phyloP scores from a whole-genome alignment of 2,329 filamentous ascomycete species.

The Pseudocercospora ulei region DNA sequence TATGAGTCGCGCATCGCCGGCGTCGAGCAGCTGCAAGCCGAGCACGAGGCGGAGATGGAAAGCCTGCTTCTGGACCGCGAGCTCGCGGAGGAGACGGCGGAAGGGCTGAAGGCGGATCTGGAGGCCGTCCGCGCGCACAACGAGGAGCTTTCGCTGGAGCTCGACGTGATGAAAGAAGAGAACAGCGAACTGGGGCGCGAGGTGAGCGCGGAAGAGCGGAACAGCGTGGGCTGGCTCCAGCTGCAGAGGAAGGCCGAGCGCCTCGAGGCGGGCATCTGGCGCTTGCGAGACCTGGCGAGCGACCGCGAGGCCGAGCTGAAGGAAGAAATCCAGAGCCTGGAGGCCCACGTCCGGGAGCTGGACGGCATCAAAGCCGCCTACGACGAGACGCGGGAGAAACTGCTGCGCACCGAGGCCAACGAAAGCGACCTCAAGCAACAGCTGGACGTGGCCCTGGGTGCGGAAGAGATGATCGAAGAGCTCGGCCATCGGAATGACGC shows the following conservation, averaged over 20 bases:
- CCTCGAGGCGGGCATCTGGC: slow-evolving; percentile 71
- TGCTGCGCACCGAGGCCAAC: slow-evolving; percentile 61
- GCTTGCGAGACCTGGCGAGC: slow-evolving; percentile 76
- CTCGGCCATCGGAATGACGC: slow-evolving; percentile 78
- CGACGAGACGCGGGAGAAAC: slow-evolving; percentile 59
- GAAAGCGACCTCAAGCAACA: slow-evolving; percentile 83
- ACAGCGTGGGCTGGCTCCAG: slow-evolving; percentile 79
- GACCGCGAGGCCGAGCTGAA: slow-evolving; percentile 72
- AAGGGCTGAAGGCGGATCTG: slow-evolving; percentile 69
- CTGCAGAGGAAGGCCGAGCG: slow-evolving; percentile 86
- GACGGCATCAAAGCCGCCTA: slow-evolving; percentile 50
- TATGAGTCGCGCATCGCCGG: slow-evolving; percentile 58
- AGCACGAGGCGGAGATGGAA: slow-evolving; percentile 77
- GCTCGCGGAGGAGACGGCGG: slow-evolving; percentile 89
- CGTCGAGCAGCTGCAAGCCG: slow-evolving; percentile 64
- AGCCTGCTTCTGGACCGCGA: slow-evolving; percentile 82
- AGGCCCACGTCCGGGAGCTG: slow-evolving; percentile 38
- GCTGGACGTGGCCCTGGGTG: slow-evolving; percentile 75
- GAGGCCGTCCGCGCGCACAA: slow-evolving; percentile 63
- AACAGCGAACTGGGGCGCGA: slow-evolving; percentile 73
- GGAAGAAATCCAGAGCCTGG: slow-evolving; percentile 45
- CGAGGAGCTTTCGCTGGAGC: slow-evolving; percentile 79
- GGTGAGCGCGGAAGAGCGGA: slow-evolving; percentile 78
- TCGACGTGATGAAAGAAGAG: slow-evolving; percentile 78
- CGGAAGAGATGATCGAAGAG: slow-evolving; percentile 90